These are phyloP conservation scores for Syzygium oleosum DNA, from an alignment of 345 rosid genomes.

Conservation along the genomic window DNA sequence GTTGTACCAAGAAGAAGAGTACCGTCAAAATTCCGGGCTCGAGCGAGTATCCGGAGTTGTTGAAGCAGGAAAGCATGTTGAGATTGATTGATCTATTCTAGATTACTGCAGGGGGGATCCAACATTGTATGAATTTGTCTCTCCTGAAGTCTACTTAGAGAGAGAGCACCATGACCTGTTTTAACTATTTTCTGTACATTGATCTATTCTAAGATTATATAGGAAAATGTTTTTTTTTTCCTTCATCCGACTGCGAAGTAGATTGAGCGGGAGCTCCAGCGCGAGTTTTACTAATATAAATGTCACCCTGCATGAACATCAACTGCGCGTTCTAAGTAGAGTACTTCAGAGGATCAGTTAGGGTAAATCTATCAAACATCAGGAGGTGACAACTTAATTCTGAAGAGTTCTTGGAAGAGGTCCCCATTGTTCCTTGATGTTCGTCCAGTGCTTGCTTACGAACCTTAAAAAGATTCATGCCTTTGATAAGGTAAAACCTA, in stretches of 20 bases:
- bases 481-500: neutral
- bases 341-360: neutral
- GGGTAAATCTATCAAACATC: neutral
- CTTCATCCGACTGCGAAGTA: neutral
- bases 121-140: neutral
- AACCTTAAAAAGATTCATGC: neutral
- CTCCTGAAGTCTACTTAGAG: neutral
- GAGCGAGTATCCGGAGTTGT: neutral
- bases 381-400: neutral
- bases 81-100: neutral
- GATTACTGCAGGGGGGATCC: neutral
- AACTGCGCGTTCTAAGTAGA: neutral
- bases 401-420: neutral
- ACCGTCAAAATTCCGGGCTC: neutral
- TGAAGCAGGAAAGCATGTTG: neutral
- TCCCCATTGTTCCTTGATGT: neutral
- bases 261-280: neutral
- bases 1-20: no score
- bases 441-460: neutral
- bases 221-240: neutral
- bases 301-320: neutral
- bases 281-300: neutral
- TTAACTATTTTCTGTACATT: neutral
- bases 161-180: neutral
- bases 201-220: no score